A percentile compares a stretch with the other conserved stretches of the same genome.
Conservation (phyloP, 331 rosid species). For the Quercus tomentella region DNA sequence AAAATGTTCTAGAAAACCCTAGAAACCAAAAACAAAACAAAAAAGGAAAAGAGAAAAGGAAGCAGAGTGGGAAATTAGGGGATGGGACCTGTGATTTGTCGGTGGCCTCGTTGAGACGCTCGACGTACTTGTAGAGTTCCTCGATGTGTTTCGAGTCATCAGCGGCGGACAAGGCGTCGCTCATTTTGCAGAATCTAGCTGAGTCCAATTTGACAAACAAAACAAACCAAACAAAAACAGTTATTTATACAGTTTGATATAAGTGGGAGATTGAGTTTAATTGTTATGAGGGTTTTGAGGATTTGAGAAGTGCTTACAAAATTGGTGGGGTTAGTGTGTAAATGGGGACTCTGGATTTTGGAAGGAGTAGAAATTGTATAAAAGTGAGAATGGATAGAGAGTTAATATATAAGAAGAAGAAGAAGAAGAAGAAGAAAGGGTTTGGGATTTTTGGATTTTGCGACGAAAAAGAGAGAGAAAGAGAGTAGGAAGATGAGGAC, state of each 20-base stretch:
- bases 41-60: neutral
- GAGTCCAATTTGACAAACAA: slow-evolving; percentile 32
- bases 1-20: slow-evolving; percentile 23
- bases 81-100: slow-evolving; percentile 80
- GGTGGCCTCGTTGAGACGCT: slow-evolving; percentile 78
- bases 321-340: too few species aligned
- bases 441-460: too few species aligned
- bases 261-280: neutral
- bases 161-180: slow-evolving; percentile 60
- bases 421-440: too few species aligned
- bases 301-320: too few species aligned
- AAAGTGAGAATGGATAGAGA: too few species aligned
- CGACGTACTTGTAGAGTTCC: slow-evolving; percentile 92
- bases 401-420: too few species aligned
- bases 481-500: too few species aligned
- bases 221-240: slow-evolving; percentile 5
- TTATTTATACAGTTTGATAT: too few species aligned
- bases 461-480: too few species aligned
- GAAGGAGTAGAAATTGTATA: too few species aligned
- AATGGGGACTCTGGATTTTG: neutral
- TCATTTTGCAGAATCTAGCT: slow-evolving; percentile 43
- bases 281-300: too few species aligned
- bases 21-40: neutral
- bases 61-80: neutral
- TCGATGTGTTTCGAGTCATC: slow-evolving; percentile 76